Conservation (phyloP, 306 rosid genomes). For the Sicyos edulis region DNA sequence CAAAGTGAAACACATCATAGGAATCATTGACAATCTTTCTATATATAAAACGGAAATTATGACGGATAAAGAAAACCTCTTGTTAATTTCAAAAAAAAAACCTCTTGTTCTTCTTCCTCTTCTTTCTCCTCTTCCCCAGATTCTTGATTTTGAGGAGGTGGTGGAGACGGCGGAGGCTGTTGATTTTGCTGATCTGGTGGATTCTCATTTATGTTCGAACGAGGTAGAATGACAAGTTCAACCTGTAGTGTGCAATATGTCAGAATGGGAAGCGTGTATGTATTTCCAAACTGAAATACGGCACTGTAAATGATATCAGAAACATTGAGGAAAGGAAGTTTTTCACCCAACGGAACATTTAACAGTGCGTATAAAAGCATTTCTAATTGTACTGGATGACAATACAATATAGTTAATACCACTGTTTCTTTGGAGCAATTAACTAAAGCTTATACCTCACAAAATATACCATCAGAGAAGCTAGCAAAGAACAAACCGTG, state of each 20-base stretch:
- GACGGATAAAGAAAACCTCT: constrained; percentile 39
- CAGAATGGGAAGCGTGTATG: constrained; percentile 20
- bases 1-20: neutral
- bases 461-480: neutral
- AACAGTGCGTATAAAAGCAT: neutral
- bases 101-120: constrained; percentile 51
- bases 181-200: constrained; percentile 95
- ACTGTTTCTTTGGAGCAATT: neutral
- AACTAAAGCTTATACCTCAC: neutral
- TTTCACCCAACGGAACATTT: neutral
- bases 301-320: neutral
- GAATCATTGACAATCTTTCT: neutral
- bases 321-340: neutral
- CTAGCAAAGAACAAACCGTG: neutral
- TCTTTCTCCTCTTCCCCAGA: constrained; percentile 75
- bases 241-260: constrained; percentile 51
- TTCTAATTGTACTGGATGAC: neutral
- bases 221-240: constrained; percentile 89
- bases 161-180: constrained; percentile 95
- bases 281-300: constrained; percentile 7
- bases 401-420: neutral
- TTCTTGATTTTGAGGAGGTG: constrained; percentile 95
- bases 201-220: constrained; percentile 62
- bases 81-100: no score
- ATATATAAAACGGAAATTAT: constrained; percentile 10